Evolutionary conservation across 73 alveolate species (phyloP).

Genomic region (Diophrys sp.): DNA sequence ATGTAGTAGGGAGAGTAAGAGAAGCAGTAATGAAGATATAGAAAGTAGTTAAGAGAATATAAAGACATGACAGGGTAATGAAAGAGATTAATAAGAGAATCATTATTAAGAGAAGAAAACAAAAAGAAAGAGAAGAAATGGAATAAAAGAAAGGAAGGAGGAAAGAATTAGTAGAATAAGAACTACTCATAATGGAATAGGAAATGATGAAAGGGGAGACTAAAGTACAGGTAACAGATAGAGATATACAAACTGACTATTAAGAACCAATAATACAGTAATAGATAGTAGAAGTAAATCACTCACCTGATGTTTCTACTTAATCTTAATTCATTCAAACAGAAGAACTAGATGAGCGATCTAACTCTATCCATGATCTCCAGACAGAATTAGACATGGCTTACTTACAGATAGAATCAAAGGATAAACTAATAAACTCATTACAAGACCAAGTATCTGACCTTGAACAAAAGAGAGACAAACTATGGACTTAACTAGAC

Average conservation of each 20-base stretch:
- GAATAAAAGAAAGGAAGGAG: constrained; percentile 12
- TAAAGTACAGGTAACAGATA: too few species aligned
- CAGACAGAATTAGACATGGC: constrained; percentile 12
- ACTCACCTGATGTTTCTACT: too few species aligned
- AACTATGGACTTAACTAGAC: constrained; percentile 20
- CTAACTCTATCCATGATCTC: too few species aligned
- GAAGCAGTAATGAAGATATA: not conserved
- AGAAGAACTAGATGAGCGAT: too few species aligned
- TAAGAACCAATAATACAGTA: too few species aligned
- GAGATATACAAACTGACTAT: too few species aligned
- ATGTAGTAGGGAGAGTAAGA: not conserved
- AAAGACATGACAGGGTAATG: not conserved
- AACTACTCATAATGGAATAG: too few species aligned
- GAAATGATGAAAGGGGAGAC: too few species aligned
- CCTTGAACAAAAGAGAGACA: constrained; percentile 6
- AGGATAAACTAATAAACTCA: constrained; percentile 2
- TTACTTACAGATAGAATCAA: constrained; percentile 17
- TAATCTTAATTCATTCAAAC: too few species aligned
- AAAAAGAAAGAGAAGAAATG: constrained; percentile 5
- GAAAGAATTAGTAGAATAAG: too few species aligned
- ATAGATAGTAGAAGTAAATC: too few species aligned
- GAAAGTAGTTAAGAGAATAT: not conserved
- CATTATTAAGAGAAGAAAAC: not conserved
- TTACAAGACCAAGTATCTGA: constrained; percentile 8
- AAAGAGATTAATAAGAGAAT: constrained; percentile 28